phyloP scores from a whole-genome alignment of 306 rosid species.

The Mucuna pruriens region DNA sequence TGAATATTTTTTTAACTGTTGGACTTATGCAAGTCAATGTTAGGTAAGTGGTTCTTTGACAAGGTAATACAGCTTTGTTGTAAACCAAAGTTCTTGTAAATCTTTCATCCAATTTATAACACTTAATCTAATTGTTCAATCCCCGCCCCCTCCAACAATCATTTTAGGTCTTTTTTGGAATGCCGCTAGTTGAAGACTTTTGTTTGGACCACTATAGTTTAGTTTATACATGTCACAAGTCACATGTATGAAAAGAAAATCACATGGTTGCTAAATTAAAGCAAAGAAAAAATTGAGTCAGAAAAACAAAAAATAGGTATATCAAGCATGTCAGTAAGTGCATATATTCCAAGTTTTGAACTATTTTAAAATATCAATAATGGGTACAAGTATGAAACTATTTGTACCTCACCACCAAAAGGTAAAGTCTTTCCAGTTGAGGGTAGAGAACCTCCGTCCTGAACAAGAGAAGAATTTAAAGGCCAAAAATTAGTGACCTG shows the following conservation, averaged over 20 bases:
- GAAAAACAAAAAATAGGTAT: constrained; percentile 10
- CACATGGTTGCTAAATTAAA: constrained; percentile 10
- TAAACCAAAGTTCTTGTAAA: constrained; percentile 12
- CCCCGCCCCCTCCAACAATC: not conserved
- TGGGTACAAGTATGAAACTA: constrained; percentile 33
- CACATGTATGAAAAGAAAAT: not conserved
- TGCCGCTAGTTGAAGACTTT: not conserved
- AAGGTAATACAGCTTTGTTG: not conserved
- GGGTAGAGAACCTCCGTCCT: constrained; percentile 94
- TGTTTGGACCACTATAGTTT: not conserved
- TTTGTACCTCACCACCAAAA: constrained; percentile 92
- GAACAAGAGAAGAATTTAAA: constrained; percentile 44
- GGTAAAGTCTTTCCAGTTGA: constrained; percentile 81
- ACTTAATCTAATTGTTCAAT: not conserved
- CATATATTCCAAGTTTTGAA: constrained; percentile 27
- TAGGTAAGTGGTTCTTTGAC: not conserved
- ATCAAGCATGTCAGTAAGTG: constrained; percentile 1
- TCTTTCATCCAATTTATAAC: constrained; percentile 8
- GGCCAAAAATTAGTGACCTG: constrained; percentile 24
- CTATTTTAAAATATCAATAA: constrained; percentile 26
- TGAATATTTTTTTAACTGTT: not conserved
- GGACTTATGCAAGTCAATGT: not conserved
- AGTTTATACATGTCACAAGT: constrained; percentile 13
- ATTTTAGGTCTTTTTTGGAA: constrained; percentile 15
- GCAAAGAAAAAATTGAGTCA: constrained; percentile 21